These are phyloP conservation scores for Rhynchosporium graminicola DNA, from an alignment of 2,329 filamentous ascomycete genomes.

Conservation along the genomic window DNA sequence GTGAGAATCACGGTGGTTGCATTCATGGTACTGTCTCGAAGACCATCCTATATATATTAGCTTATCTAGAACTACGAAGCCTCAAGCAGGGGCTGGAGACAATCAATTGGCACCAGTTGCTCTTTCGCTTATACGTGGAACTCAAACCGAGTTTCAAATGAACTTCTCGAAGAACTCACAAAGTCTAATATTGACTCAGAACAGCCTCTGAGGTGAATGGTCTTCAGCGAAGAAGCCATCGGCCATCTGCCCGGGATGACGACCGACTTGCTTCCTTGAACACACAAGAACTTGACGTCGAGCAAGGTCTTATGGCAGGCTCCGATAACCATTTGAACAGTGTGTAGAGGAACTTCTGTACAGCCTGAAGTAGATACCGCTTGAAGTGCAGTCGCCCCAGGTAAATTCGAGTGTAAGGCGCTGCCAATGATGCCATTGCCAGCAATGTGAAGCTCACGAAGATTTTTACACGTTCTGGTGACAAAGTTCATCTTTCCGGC, in stretches of 20 bases:
- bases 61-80: background rate
- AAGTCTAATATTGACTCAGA: conserved; percentile 22
- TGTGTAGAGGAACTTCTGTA: conserved; percentile 26
- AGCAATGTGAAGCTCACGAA: conserved; percentile 33
- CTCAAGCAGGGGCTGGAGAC: background rate
- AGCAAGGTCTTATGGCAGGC: conserved; percentile 28
- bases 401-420: conserved; percentile 31
- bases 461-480: conserved; percentile 33
- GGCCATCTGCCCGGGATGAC: conserved; percentile 21
- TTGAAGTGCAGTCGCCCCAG: conserved; percentile 29
- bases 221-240: conserved; percentile 27
- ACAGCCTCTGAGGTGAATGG: conserved; percentile 20
- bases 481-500: conserved; percentile 32
- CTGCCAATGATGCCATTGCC: conserved; percentile 33
- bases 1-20: conserved; percentile 25
- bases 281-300: conserved; percentile 26
- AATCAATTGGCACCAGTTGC: background rate
- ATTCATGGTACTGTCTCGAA: conserved; percentile 31
- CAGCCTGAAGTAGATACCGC: conserved; percentile 25
- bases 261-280: conserved; percentile 12
- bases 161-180: conserved; percentile 24
- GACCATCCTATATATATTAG: conserved; percentile 25
- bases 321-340: conserved; percentile 24
- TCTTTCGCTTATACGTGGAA: background rate
- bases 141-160: background rate